Percentiles rank a stretch among this genome's conserved stretches.
phyloP scores from a whole-genome alignment of 1,284 basidiomycete genomes.

The Trichosporon faecale region DNA sequence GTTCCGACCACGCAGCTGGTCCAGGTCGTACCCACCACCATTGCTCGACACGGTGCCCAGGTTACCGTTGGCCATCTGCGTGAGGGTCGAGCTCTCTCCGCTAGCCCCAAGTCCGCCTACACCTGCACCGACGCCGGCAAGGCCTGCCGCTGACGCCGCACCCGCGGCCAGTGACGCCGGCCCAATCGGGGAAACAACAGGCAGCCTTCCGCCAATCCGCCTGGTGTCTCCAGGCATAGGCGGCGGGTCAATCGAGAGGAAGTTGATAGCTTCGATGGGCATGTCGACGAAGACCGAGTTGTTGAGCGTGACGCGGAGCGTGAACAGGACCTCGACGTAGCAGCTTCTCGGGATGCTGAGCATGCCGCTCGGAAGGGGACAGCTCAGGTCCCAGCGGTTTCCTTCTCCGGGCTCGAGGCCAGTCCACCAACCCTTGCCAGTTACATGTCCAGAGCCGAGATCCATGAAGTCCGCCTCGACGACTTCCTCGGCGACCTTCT shows the following conservation, averaged over 20 bases:
- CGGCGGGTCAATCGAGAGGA: slow-evolving; percentile 52
- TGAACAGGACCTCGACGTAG: slow-evolving; percentile 76
- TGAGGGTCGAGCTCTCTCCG: background rate
- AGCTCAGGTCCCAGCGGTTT: slow-evolving; percentile 60
- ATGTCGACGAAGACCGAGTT: slow-evolving; percentile 58
- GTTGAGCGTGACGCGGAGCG: slow-evolving; percentile 67
- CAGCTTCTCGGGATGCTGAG: slow-evolving; percentile 70
- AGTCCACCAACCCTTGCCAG: slow-evolving; percentile 82
- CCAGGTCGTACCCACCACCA: background rate
- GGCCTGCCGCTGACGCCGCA: too few relatives aligned
- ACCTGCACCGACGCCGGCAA: too few relatives aligned
- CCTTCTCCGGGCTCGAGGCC: slow-evolving; percentile 67
- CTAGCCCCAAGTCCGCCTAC: too few relatives aligned
- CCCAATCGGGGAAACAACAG: background rate
- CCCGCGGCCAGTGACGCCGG: too few relatives aligned
- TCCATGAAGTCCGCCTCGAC: slow-evolving; percentile 61
- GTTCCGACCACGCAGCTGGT: background rate
- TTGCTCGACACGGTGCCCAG: background rate
- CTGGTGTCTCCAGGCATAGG: slow-evolving; percentile 40
- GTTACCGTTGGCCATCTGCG: background rate
- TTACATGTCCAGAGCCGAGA: slow-evolving; percentile 64
- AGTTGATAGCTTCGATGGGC: slow-evolving; percentile 50
- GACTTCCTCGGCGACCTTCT: slow-evolving; percentile 62
- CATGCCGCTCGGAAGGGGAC: slow-evolving; percentile 66
- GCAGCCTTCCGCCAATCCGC: slow-evolving; percentile 1